Evolutionary conservation across 768 basidiomycete species (phyloP), one percentile per base, ranked within the genome.

Genomic region (Russula compacta): DNA sequence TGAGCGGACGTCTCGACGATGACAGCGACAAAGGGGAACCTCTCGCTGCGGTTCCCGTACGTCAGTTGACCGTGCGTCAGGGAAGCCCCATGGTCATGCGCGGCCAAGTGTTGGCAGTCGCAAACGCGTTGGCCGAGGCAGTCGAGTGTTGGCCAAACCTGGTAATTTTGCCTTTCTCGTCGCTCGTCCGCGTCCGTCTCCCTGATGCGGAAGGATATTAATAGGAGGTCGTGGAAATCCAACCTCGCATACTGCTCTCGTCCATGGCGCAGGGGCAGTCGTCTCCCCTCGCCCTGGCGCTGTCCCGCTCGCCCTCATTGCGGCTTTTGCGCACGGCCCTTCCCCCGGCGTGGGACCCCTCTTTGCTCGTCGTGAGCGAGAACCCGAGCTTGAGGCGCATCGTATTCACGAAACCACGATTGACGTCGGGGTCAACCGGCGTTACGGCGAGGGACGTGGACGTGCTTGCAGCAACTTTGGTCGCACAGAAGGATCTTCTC

Each of bases 61-160:
- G 61, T 36, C 44, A 24, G 4, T 32, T 63, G 40, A 39, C 36
- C 36, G 57, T 58, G n/a, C 61, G 57, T 51, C 46, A 29, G 8
- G 61, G 46, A 36, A 8, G 6, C 19, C 7, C 14, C 19, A 35
- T 46, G n/a, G 29, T 43, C 7, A n/a, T 29, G 32, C 39, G 4
- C 21, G 29, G 24, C 36, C 6, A 21, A n/a, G 38, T 35, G 14
- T 36, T 51, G 42, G 12, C 14, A 14, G 11, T 48, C 39, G 44
- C 39, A 38, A 32, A n/a, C 39, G 21, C 39, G 29, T 42, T 62
- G 36, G 56, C 61, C 0, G 44, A 33, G 33, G 57, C 52, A 32
- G 48, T 63, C n/a, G 46, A 53, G 10, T 38, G 52, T 43, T 63
- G 61, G 61, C 43, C 51, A 58, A 48, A 56, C 52, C 10, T 63